Evolutionary conservation across 768 basidiomycete genomes (phyloP).

Genomic region (Plicaturopsis crispa): DNA sequence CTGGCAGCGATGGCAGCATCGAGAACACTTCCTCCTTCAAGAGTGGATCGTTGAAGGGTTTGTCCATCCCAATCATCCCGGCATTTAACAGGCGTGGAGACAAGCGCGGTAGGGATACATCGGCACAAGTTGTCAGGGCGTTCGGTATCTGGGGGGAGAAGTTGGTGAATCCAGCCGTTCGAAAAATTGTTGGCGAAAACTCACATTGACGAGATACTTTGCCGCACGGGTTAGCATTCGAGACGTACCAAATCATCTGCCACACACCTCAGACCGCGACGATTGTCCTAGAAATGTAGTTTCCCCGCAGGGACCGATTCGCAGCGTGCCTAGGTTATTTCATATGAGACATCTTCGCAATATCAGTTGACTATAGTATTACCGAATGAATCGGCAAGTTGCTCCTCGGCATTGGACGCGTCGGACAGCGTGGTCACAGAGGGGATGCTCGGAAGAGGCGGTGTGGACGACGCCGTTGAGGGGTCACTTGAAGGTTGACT

Average conservation of each 20-base stretch:
- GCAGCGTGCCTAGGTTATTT: constrained; percentile 43
- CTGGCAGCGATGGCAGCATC: constrained; percentile 46
- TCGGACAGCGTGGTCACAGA: constrained; percentile 5
- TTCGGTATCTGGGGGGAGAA: constrained; percentile 9
- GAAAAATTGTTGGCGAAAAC: too few relatives aligned
- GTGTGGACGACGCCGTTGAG: too few relatives aligned
- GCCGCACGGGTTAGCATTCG: too few relatives aligned
- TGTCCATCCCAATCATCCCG: constrained; percentile 24
- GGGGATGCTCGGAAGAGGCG: too few relatives aligned
- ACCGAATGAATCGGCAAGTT: too few relatives aligned
- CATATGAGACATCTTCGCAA: not conserved
- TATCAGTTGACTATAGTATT: too few relatives aligned
- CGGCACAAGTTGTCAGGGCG: constrained; percentile 5
- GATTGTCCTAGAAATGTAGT: constrained; percentile 56
- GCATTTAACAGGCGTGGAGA: constrained; percentile 31
- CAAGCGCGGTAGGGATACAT: constrained; percentile 29
- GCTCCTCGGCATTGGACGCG: constrained; percentile 22
- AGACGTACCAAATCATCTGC: too few relatives aligned
- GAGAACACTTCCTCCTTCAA: constrained; percentile 36
- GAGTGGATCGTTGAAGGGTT: constrained; percentile 21
- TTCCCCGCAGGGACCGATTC: constrained; percentile 44
- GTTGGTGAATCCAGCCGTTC: too few relatives aligned
- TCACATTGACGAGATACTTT: too few relatives aligned
- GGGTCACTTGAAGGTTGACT: too few relatives aligned
- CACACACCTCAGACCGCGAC: constrained; percentile 61